Conservation (phyloP, 73 alveolate genomes). For the Diophrys sp. region DNA sequence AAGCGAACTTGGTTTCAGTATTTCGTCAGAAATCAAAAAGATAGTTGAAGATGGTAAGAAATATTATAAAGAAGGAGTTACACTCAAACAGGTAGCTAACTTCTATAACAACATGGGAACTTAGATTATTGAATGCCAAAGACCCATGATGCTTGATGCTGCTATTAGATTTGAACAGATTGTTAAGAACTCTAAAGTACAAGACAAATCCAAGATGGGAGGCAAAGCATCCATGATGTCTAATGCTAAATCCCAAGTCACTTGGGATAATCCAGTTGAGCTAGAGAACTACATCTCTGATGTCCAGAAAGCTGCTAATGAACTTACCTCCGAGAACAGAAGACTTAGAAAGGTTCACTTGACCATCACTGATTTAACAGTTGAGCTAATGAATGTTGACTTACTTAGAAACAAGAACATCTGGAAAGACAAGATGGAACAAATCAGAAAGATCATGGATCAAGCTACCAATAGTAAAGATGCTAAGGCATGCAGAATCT, state of each 20-base stretch:
- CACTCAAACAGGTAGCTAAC: slow-evolving; percentile 95
- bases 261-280: slow-evolving; percentile 86
- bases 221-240: slow-evolving; percentile 49
- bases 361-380: slow-evolving; percentile 75
- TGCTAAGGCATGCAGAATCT: slow-evolving; percentile 68
- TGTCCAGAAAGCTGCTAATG: slow-evolving; percentile 93
- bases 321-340: slow-evolving; percentile 90
- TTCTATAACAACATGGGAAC: slow-evolving; percentile 94
- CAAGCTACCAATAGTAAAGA: slow-evolving; percentile 67
- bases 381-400: slow-evolving; percentile 83
- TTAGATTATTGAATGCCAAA: slow-evolving; percentile 94
- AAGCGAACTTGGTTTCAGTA: slow-evolving; percentile 92
- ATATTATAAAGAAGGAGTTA: slow-evolving; percentile 94
- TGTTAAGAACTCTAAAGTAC: slow-evolving; percentile 67
- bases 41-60: slow-evolving; percentile 90
- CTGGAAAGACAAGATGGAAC: slow-evolving; percentile 93
- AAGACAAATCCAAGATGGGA: slow-evolving; percentile 63
- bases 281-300: slow-evolving; percentile 86
- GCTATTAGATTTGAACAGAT: slow-evolving; percentile 91
- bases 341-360: slow-evolving; percentile 92
- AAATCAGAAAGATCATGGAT: slow-evolving; percentile 81
- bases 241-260: slow-evolving; percentile 48
- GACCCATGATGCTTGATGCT: slow-evolving; percentile 90
- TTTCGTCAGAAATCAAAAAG: slow-evolving; percentile 69
- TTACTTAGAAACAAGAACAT: slow-evolving; percentile 82